Percentiles rank a stretch among this genome's conserved stretches.
Evolutionary conservation across 768 basidiomycete species (phyloP).

Genomic region (Naganishia vaughanmartiniae): DNA sequence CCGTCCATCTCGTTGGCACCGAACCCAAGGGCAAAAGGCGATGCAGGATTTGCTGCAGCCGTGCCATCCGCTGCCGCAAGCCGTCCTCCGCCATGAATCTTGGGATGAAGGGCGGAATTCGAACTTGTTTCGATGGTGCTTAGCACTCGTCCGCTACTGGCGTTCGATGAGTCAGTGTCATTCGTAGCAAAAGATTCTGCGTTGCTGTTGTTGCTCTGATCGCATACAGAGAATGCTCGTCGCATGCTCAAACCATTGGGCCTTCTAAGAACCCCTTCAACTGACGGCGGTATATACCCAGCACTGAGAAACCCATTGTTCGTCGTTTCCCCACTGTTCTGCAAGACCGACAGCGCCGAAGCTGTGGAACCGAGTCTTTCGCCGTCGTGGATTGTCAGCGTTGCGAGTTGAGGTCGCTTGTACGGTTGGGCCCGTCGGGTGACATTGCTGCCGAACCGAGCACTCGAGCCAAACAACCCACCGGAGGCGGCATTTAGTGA

Average conservation of each 20-base stretch:
- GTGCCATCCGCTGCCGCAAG: constrained; percentile 13
- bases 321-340: constrained; percentile 25
- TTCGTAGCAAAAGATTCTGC: constrained; percentile 44
- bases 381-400: constrained; percentile 29
- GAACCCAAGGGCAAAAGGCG: constrained; percentile 63
- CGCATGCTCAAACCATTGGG: constrained; percentile 43
- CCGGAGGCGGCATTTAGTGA: constrained; percentile 35
- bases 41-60: constrained; percentile 34
- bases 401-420: constrained; percentile 44
- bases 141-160: constrained; percentile 35
- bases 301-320: constrained; percentile 23
- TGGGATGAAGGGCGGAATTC: constrained; percentile 17
- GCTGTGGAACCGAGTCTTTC: constrained; percentile 30
- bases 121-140: constrained; percentile 32
- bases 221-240: constrained; percentile 50
- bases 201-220: constrained; percentile 43
- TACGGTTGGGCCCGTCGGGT: constrained; percentile 40
- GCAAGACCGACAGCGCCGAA: constrained; percentile 44
- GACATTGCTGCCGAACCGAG: constrained; percentile 33
- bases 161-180: constrained; percentile 43
- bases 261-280: constrained; percentile 26
- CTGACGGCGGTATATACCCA: neutral
- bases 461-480: constrained; percentile 37
- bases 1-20: constrained; percentile 89
- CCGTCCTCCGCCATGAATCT: constrained; percentile 30